phyloP scores from a whole-genome alignment of 2,329 filamentous ascomycete genomes.

The Cytospora paraplurivora region DNA sequence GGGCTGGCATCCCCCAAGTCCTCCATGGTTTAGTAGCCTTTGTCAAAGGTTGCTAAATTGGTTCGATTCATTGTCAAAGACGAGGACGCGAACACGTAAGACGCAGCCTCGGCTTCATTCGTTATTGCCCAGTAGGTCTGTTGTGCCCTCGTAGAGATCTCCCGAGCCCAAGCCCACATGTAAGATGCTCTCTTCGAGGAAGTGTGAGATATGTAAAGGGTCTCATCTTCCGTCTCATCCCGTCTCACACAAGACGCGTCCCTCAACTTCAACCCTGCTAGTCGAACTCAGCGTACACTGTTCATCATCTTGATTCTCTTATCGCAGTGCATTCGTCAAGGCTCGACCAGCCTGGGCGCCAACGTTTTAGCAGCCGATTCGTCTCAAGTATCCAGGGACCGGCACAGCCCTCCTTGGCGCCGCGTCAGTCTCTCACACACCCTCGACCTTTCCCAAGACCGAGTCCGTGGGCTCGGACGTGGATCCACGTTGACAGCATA shows the following conservation, averaged over 20 bases:
- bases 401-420: slow-evolving; percentile 17
- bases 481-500: background rate
- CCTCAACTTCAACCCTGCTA: background rate
- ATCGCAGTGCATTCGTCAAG: slow-evolving; percentile 7
- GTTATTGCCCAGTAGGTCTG: background rate
- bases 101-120: background rate
- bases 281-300: background rate
- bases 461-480: slow-evolving; percentile 9
- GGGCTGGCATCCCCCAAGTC: too few relatives aligned
- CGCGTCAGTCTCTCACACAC: slow-evolving; percentile 12
- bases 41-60: background rate
- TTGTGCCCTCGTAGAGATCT: background rate
- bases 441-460: slow-evolving; percentile 13
- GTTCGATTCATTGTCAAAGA: background rate
- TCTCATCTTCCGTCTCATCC: too few relatives aligned
- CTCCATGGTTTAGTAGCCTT: background rate
- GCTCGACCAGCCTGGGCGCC: slow-evolving; percentile 8
- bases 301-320: background rate
- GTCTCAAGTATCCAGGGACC: slow-evolving; percentile 15
- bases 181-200: too few relatives aligned
- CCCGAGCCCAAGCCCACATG: too few relatives aligned
- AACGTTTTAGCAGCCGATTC: slow-evolving; percentile 20
- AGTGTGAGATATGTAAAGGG: too few relatives aligned
- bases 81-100: background rate
- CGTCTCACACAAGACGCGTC: background rate